Evolutionary conservation across 768 basidiomycete species (phyloP).

Genomic region (Solioccasus polychromus): DNA sequence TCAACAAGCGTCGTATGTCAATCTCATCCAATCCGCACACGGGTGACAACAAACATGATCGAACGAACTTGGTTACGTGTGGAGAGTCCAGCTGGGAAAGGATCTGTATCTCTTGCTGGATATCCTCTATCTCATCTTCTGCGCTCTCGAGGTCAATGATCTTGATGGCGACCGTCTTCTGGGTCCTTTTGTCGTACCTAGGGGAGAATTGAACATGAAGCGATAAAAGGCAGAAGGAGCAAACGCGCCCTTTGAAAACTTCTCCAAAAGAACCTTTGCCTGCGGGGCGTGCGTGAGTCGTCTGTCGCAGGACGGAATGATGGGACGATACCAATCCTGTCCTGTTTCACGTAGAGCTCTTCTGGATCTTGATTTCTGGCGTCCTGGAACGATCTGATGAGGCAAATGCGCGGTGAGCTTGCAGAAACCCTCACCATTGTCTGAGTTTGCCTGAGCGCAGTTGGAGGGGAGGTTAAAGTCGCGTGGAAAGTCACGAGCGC

Average conservation of each 20-base stretch:
- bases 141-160: constrained; percentile 99
- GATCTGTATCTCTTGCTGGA: constrained; percentile 98
- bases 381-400: constrained; percentile 43
- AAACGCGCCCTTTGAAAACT: constrained; percentile 91
- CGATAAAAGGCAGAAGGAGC: constrained; percentile 7
- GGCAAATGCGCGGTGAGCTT: constrained; percentile 1
- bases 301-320: constrained; percentile 10
- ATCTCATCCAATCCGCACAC: constrained; percentile 32
- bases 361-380: constrained; percentile 84
- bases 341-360: constrained; percentile 95
- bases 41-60: constrained; percentile 22
- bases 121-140: constrained; percentile 99
- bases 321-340: constrained; percentile 77
- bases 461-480: not conserved
- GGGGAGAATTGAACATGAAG: not conserved
- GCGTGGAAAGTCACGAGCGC: constrained; percentile 5
- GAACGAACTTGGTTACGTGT: constrained; percentile 87
- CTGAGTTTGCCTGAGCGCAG: not conserved
- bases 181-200: constrained; percentile 93
- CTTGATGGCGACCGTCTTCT: constrained; percentile 98
- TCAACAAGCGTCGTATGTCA: constrained; percentile 27
- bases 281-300: constrained; percentile 33
- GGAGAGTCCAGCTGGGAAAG: constrained; percentile 94
- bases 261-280: constrained; percentile 99
- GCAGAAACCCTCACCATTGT: constrained; percentile 21